Percentiles rank a stretch among this genome's conserved stretches.
Evolutionary conservation across 2,329 filamentous ascomycete species (phyloP).

Genomic region (Coleophoma cylindrospora): DNA sequence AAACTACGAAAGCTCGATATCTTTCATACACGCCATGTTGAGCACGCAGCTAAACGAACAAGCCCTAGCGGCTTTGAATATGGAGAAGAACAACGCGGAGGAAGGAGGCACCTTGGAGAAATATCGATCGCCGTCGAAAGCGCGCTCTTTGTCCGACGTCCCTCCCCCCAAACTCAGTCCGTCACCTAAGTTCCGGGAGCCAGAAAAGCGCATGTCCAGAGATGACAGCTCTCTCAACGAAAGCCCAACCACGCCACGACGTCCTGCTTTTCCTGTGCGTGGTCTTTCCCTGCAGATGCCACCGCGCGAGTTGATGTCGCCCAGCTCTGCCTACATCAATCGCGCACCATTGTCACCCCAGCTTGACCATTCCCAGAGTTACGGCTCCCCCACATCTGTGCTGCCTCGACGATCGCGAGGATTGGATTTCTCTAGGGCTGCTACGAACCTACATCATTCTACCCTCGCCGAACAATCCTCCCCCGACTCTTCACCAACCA

Average conservation of each 20-base stretch:
- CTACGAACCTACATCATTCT: slow-evolving; percentile 92
- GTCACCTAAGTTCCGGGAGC: slow-evolving; percentile 27
- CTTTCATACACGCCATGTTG: neutral
- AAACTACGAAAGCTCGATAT: neutral
- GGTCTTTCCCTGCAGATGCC: slow-evolving; percentile 70
- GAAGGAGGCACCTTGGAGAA: slow-evolving; percentile 2
- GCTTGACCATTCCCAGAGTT: slow-evolving; percentile 77
- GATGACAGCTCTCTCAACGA: slow-evolving; percentile 27
- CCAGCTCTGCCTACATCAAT: slow-evolving; percentile 42
- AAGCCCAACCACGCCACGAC: slow-evolving; percentile 66
- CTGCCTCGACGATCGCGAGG: slow-evolving; percentile 85
- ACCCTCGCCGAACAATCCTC: slow-evolving; percentile 85
- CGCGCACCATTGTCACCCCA: slow-evolving; percentile 76
- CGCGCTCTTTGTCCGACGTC: slow-evolving; percentile 24
- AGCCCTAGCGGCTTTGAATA: no score
- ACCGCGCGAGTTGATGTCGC: slow-evolving; percentile 38
- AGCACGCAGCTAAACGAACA: neutral
- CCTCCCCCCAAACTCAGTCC: slow-evolving; percentile 23
- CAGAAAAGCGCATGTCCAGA: slow-evolving; percentile 24
- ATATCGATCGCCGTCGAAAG: slow-evolving; percentile 24
- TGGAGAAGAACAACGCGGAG: neutral
- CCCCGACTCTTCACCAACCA: slow-evolving; percentile 84
- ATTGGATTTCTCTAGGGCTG: slow-evolving; percentile 87
- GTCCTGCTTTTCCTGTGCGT: slow-evolving; percentile 56
- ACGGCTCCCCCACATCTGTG: slow-evolving; percentile 82